These are phyloP conservation scores for Mortierella sp. DNA, from an alignment of 371 early-diverging fungal genomes.

Conservation along the genomic window DNA sequence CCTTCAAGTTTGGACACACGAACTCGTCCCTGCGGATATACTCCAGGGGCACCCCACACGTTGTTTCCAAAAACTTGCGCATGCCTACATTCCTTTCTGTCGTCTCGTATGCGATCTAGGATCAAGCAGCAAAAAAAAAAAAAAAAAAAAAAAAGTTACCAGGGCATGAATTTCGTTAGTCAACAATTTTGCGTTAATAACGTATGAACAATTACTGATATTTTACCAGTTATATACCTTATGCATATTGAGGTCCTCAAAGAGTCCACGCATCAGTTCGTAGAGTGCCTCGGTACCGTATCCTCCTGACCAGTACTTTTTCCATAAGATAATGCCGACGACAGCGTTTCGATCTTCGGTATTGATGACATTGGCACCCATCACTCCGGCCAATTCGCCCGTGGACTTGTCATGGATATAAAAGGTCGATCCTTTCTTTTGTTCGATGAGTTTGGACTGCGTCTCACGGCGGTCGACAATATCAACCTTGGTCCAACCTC, in stretches of 20 bases:
- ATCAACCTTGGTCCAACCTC: conserved; percentile 51
- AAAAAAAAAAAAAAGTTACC: too few relatives aligned
- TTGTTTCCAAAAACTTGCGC: conserved; percentile 46
- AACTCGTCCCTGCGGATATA: conserved; percentile 38
- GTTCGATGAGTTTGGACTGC: conserved; percentile 19
- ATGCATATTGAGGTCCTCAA: conserved; percentile 52
- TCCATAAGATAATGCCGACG: conserved; percentile 48
- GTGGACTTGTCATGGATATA: conserved; percentile 49
- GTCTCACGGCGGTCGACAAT: conserved; percentile 39
- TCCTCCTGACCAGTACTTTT: conserved; percentile 52
- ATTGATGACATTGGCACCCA: conserved; percentile 43
- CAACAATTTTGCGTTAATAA: neutral
- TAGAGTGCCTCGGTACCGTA: conserved; percentile 51
- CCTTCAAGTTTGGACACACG: conserved; percentile 25
- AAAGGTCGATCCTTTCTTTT: conserved; percentile 25
- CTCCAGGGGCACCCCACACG: conserved; percentile 27
- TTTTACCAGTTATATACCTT: conserved; percentile 22
- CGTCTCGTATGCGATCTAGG: conserved; percentile 44
- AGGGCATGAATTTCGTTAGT: too few relatives aligned
- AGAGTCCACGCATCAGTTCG: conserved; percentile 44
- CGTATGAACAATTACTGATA: too few relatives aligned
- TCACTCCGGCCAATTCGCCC: conserved; percentile 39
- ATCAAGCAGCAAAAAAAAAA: neutral
- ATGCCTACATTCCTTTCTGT: conserved; percentile 38
- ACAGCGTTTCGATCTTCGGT: conserved; percentile 24